Percentiles rank a stretch among this genome's conserved stretches.
phyloP scores from a whole-genome alignment of 306 rosid species.

The Canavalia gladiata region DNA sequence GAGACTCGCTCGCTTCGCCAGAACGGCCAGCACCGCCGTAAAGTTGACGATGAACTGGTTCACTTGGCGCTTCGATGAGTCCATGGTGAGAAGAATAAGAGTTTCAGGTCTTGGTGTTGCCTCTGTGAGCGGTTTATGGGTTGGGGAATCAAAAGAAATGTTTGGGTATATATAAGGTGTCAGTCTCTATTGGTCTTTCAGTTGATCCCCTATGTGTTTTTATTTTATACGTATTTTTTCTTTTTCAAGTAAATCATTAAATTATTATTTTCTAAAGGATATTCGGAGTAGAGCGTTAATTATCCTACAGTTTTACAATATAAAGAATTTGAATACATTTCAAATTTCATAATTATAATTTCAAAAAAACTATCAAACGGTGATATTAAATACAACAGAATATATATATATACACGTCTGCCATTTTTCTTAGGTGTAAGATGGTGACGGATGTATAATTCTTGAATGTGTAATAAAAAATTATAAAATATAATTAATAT shows the following conservation, averaged over 20 bases:
- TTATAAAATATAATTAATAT: too few relatives aligned
- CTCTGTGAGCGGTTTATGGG: not conserved
- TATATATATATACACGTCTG: too few relatives aligned
- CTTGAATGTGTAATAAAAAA: too few relatives aligned
- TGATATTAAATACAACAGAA: too few relatives aligned
- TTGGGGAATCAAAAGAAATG: not conserved
- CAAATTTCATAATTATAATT: too few relatives aligned
- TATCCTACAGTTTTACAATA: too few relatives aligned
- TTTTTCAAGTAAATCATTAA: not conserved
- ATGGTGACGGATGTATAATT: too few relatives aligned
- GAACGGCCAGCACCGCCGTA: constrained; percentile 51
- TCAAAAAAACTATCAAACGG: too few relatives aligned
- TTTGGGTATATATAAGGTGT: constrained; percentile 1
- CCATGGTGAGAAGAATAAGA: not conserved
- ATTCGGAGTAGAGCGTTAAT: too few relatives aligned
- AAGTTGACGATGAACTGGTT: constrained; percentile 44
- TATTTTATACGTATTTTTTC: not conserved
- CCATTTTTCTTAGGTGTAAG: too few relatives aligned
- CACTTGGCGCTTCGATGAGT: constrained; percentile 35
- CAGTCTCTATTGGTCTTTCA: constrained; percentile 20
- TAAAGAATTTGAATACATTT: too few relatives aligned
- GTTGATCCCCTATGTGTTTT: not conserved
- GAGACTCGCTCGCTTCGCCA: constrained; percentile 59
- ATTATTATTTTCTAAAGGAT: too few relatives aligned
- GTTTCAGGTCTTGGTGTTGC: not conserved